A percentile compares a stretch with the other conserved stretches of the same genome.
Evolutionary conservation across 2,329 filamentous ascomycete species (phyloP).

Genomic region (Trichothecium sympodiale): DNA sequence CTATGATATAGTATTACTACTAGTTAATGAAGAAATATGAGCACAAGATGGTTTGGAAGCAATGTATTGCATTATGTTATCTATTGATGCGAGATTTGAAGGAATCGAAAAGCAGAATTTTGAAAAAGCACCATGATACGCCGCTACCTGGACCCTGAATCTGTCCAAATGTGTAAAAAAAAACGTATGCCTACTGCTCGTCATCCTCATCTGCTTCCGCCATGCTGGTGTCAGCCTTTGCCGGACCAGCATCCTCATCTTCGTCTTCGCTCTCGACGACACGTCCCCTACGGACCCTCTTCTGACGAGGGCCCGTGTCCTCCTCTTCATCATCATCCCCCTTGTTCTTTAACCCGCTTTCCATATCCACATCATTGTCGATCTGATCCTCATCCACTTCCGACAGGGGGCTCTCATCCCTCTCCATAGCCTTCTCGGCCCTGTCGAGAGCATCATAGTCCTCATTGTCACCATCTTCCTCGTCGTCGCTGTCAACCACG

Average conservation of each 20-base stretch:
- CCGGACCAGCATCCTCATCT: conserved; percentile 24
- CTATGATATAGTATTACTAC: too few species aligned
- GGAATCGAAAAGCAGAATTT: too few species aligned
- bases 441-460: conserved; percentile 32
- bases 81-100: too few species aligned
- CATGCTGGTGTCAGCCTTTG: conserved; percentile 27
- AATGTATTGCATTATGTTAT: too few species aligned
- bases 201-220: conserved; percentile 18
- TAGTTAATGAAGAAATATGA: too few species aligned
- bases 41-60: too few species aligned
- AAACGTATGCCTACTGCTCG: neutral
- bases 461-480: conserved; percentile 26
- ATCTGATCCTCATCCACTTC: conserved; percentile 32
- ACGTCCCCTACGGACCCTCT: conserved; percentile 37
- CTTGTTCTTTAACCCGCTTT: conserved; percentile 24
- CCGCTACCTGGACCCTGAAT: too few species aligned
- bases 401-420: conserved; percentile 22
- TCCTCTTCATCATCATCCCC: conserved; percentile 32
- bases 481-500: conserved; percentile 65
- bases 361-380: conserved; percentile 27
- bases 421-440: conserved; percentile 29
- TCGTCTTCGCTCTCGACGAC: conserved; percentile 46
- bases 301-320: conserved; percentile 31
- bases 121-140: too few species aligned
- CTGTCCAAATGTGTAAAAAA: too few species aligned